Base-by-base conservation (phyloP, 1,139 yeast species). In the Debaryomyces coudertii region DNA sequence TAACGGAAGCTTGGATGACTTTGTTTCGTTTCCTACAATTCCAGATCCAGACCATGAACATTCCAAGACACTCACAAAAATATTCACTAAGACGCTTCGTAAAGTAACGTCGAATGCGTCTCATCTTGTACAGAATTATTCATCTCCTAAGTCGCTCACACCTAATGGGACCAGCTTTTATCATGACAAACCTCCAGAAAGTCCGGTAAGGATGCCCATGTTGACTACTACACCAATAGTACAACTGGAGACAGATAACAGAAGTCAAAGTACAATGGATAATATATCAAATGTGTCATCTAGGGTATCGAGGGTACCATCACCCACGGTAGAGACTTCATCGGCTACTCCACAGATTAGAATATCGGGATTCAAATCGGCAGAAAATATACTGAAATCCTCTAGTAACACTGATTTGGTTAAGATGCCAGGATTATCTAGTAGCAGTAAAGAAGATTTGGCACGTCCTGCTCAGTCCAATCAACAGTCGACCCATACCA, bases 71-170 rank as follows among this genome's bases (percentile, higher is more conserved):
- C 60, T 71, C 7, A 58, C 69, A 6, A 62, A 66, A 8, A 61
- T 75, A 31, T 58, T 75, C 51, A 59, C 76, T 34, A 68, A 65
- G 40, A 75, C 80, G 1, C 55, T 75, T n/a, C 61, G 77, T 29
- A 66, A 75, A 47, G 79, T 75, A 23, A 75, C 79, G 34, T 68
- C 66, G 47, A 75, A 74, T 54, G 80, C 79, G 7, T 63, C 77
- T 20, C 58, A 63, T 45, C 62, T 74, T 44, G 77, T 73, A 5
- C 69, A 60, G 46, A 63, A 61, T 42, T 71, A 71, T 52, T 52
- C 61, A 5, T 23, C 42, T 8, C 39, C 46, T 9, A 44, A 38
- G 14, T 38, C 45, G 11, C 37, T 34, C 5, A 18, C 31, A 5
- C 8, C 41, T 9, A 35, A 37, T 20, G 31, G 36, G 7, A 18